Percentiles rank a stretch among this genome's conserved stretches.
Conservation (phyloP, 805 yeast species). For the Yarrowia osloensis region DNA sequence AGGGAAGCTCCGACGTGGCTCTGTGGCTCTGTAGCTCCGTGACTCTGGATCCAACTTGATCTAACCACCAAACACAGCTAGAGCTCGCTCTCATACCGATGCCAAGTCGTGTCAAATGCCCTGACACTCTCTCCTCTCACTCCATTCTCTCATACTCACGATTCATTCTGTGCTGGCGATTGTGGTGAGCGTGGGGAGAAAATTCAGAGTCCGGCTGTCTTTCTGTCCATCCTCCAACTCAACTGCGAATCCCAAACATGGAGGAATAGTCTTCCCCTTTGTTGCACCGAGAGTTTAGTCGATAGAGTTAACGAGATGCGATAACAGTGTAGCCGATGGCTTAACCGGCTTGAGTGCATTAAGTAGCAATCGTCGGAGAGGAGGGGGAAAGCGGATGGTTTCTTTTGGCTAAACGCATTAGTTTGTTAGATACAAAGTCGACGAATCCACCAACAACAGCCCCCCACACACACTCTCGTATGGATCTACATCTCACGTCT, state of each 20-base stretch:
- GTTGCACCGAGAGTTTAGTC: constrained; percentile 13
- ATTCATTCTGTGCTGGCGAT: constrained; percentile 7
- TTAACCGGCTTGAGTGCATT: neutral
- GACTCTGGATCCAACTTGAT: no score
- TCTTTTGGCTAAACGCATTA: no score
- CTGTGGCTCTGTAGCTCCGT: no score
- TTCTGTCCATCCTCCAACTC: neutral
- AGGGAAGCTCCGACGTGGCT: no score
- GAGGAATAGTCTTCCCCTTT: neutral
- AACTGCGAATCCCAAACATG: neutral
- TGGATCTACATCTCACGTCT: neutral
- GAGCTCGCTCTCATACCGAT: no score
- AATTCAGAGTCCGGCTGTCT: neutral
- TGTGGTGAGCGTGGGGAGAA: neutral
- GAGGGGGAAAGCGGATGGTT: no score
- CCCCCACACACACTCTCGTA: neutral
- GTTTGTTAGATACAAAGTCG: no score
- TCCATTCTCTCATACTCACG: constrained; percentile 3
- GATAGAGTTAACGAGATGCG: constrained; percentile 24
- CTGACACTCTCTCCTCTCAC: no score
- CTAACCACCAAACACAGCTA: no score
- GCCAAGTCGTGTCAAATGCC: no score
- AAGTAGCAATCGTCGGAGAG: neutral
- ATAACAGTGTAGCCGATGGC: neutral
- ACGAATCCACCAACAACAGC: no score